Evolutionary conservation across 148 eudicot species (phyloP), one percentile per base, ranked within the genome.

Genomic region (Fallopia convolvulus): DNA sequence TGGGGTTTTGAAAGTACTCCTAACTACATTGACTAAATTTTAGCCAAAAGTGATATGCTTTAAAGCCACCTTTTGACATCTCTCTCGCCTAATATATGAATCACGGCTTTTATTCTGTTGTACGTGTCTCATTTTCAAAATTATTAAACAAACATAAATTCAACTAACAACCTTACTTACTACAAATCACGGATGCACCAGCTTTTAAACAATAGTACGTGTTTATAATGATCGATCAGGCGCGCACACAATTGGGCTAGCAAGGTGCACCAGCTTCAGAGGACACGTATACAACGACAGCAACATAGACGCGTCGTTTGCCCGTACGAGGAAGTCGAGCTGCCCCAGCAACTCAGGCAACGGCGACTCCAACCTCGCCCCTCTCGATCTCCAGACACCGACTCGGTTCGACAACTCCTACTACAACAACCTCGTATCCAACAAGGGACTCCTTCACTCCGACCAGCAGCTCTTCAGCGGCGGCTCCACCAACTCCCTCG

Each of bases 171-270:
- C 9, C 36, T 21, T 11, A 8, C 0, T 66, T 11, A 26, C 9
- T 76, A 12, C 7, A 18, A 12, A 26, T 48, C 2, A 82, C 84
- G 11, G 74, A 70, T 39, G 30, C 30, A 26, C 30, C 30, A 26
- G 30, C 30, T 26, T 26, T 26, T 26, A 0, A 1, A 26, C 30
- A 26, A 26, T 26, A 26, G 30, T n/a, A n/a, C n/a, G n/a, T 26
- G 30, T 26, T 26, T 26, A 26, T 26, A 26, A 26, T 26, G 30
- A 26, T 26, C 56, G n/a, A 58, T 1, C 50, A 88, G 90, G 91
- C 6, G 83, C 88, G 0, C 93, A 89, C 80, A 89, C 93, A 72
- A 87, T 87, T 1, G 93, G 90, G 12, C 86, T 82, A 82, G 89
- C 93, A 53, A 74, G 93, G 77, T 89, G 93, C 80, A 82, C 83